These are phyloP conservation scores for Trametes versicolor DNA, from an alignment of 1,284 basidiomycete genomes.

Conservation along the genomic window DNA sequence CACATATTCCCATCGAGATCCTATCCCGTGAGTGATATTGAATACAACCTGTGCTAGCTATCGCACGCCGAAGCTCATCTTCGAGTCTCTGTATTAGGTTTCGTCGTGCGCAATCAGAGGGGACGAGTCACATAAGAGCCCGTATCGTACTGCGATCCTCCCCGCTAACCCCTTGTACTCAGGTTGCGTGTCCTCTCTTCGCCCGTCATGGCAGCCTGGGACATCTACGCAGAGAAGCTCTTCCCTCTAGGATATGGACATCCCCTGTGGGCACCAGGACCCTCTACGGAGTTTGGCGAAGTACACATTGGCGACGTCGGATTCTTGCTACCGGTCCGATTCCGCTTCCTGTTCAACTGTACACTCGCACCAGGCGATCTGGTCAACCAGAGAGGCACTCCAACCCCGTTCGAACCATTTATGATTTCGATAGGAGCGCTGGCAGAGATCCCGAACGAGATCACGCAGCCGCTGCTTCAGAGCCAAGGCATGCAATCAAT, in stretches of 20 bases:
- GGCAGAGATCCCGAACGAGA: background rate
- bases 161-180: too few species aligned
- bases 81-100: too few species aligned
- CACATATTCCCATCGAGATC: too few species aligned
- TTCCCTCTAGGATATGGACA: conserved; percentile 20
- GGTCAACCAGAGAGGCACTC: conserved; percentile 10
- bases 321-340: conserved; percentile 21
- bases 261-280: conserved; percentile 28
- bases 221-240: conserved; percentile 15
- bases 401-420: conserved; percentile 6
- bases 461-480: conserved; percentile 11
- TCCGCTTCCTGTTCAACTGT: conserved; percentile 30
- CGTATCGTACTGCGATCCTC: too few species aligned
- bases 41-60: too few species aligned
- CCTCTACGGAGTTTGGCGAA: conserved; percentile 10
- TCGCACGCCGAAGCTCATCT: too few species aligned
- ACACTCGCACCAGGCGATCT: background rate
- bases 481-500: conserved; percentile 18
- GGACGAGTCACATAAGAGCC: too few species aligned
- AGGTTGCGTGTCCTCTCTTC: too few species aligned
- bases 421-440: background rate
- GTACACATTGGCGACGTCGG: conserved; percentile 33
- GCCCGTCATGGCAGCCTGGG: conserved; percentile 14
- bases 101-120: too few species aligned
- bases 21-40: too few species aligned